phyloP scores from a whole-genome alignment of 768 basidiomycete species.

The Tulasnella sp. region DNA sequence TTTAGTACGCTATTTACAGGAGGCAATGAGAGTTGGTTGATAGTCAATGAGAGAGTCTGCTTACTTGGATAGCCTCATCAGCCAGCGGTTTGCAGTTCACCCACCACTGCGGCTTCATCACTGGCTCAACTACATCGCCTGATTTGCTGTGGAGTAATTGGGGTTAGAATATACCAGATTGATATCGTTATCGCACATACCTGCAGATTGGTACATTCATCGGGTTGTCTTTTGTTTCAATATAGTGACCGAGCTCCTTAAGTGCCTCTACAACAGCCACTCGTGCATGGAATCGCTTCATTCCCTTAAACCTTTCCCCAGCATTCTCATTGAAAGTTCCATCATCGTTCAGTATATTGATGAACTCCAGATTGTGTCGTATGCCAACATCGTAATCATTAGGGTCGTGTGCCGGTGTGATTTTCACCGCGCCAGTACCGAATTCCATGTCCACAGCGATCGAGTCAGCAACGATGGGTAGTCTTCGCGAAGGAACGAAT shows the following conservation, averaged over 20 bases:
- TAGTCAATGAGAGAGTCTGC: neutral
- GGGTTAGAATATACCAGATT: constrained; percentile 8
- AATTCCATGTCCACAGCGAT: constrained; percentile 86
- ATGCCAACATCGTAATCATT: constrained; percentile 93
- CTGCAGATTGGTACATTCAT: constrained; percentile 95
- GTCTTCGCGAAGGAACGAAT: constrained; percentile 60
- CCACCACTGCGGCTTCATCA: constrained; percentile 99
- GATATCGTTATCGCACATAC: constrained; percentile 28
- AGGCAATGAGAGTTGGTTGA: constrained; percentile 3
- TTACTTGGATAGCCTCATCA: constrained; percentile 74
- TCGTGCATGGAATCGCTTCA: constrained; percentile 94
- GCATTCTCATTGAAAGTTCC: constrained; percentile 89
- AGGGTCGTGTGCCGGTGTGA: constrained; percentile 94
- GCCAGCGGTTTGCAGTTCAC: constrained; percentile 85
- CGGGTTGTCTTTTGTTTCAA: constrained; percentile 90
- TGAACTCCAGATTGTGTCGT: constrained; percentile 77
- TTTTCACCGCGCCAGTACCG: constrained; percentile 97
- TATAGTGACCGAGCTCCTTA: constrained; percentile 69
- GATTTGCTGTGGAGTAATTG: constrained; percentile 52
- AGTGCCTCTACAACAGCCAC: constrained; percentile 69
- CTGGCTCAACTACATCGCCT: constrained; percentile 88
- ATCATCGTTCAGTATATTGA: constrained; percentile 92
- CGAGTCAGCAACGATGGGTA: constrained; percentile 79
- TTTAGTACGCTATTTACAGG: constrained; percentile 51
- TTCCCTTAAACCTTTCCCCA: constrained; percentile 74